Conservation (phyloP, 2,329 filamentous ascomycete genomes). For the Aspergillus udagawae region DNA sequence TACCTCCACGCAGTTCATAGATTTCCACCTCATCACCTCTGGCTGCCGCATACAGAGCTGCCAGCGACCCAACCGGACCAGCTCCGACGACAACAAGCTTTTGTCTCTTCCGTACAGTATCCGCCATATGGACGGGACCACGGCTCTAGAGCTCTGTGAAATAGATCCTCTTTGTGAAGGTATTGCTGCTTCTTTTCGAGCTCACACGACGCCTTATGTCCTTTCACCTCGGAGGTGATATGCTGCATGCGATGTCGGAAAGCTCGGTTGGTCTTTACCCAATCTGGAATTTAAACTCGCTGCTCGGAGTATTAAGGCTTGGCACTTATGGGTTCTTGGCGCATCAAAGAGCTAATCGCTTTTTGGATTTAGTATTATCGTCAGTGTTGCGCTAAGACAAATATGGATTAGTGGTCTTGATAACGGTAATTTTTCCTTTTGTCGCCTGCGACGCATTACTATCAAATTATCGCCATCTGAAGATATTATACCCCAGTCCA, state of each 20-base stretch:
- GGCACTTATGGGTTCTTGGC: background rate
- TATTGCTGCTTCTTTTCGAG: background rate
- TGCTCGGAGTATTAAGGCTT: background rate
- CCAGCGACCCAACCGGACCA: constrained; percentile 87
- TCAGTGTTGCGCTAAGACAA: background rate
- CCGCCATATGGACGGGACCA: constrained; percentile 8
- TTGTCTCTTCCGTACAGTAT: constrained; percentile 37
- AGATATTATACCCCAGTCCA: background rate
- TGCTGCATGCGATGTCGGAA: background rate
- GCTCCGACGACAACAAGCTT: constrained; percentile 85
- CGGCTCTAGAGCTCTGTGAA: background rate
- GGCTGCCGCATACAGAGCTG: constrained; percentile 85
- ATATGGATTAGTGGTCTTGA: background rate
- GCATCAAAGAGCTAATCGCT: background rate
- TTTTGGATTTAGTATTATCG: background rate
- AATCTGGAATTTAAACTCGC: background rate
- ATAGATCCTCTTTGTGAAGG: background rate
- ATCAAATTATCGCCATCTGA: background rate
- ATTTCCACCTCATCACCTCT: constrained; percentile 87
- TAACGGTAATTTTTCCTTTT: background rate
- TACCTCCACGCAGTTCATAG: constrained; percentile 90
- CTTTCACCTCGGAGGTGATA: background rate
- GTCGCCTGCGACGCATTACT: background rate
- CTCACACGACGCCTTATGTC: background rate
- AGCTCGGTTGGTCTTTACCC: background rate